Percentiles rank a stretch among this genome's conserved stretches.
Evolutionary conservation across 129 eudicot genomes (phyloP).

Genomic region (Pulicaria dysenterica): DNA sequence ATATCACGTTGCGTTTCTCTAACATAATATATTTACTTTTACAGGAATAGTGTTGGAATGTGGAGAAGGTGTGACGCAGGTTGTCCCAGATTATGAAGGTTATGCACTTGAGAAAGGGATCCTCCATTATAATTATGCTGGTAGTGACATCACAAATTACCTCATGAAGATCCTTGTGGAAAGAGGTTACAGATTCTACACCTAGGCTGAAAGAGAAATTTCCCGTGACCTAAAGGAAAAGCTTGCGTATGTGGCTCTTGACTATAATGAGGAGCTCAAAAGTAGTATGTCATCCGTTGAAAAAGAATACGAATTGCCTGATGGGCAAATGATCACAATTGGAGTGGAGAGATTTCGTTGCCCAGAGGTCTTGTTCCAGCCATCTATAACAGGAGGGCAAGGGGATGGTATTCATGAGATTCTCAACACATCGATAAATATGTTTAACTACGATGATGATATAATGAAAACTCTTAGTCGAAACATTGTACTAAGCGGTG

Average conservation of each 20-base stretch:
- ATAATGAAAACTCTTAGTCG: too few relatives aligned
- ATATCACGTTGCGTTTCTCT: too few relatives aligned
- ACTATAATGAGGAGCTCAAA: not conserved
- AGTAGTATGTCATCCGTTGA: not conserved
- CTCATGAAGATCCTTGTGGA: not conserved
- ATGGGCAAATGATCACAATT: not conserved
- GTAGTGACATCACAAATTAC: constrained; percentile 6
- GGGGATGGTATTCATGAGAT: not conserved
- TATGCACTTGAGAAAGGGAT: not conserved
- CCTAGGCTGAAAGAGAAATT: not conserved
- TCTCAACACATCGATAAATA: not conserved
- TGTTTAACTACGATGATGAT: not conserved
- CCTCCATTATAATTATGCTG: not conserved
- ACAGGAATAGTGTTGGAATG: not conserved
- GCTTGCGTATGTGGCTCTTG: not conserved
- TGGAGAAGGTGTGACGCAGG: not conserved
- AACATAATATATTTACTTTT: not conserved
- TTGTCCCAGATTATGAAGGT: constrained; percentile 18
- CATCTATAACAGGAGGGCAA: not conserved
- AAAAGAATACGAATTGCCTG: not conserved
- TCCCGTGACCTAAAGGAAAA: constrained; percentile 1
- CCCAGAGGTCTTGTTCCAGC: not conserved
- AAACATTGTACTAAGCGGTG: too few relatives aligned
- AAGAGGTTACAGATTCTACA: not conserved
- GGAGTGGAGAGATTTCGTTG: constrained; percentile 7